Evolutionary conservation across 2,329 filamentous ascomycete genomes (phyloP).

Genomic region (Ophiosphaerella narmari): DNA sequence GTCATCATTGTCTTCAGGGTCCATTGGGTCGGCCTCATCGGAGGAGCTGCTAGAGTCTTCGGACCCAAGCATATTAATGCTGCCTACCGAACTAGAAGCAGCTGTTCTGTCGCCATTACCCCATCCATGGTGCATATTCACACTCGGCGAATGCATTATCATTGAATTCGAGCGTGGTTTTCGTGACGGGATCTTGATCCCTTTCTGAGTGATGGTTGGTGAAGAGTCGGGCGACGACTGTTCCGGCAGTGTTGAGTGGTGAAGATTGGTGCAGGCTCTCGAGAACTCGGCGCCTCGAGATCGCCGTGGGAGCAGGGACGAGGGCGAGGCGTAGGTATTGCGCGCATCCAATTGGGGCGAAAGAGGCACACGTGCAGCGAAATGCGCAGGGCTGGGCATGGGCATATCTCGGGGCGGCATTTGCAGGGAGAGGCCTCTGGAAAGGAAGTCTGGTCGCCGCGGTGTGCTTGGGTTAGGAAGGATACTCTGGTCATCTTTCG

Average conservation of each 20-base stretch:
- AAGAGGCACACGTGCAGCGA: conserved; percentile 67
- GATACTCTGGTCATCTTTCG: conserved; percentile 53
- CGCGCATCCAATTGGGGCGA: conserved; percentile 86
- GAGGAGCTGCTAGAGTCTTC: conserved; percentile 76
- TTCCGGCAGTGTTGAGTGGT: conserved; percentile 92
- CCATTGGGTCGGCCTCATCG: conserved; percentile 58
- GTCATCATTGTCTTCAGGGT: conserved; percentile 61
- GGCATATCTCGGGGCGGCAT: conserved; percentile 62
- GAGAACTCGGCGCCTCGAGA: conserved; percentile 93
- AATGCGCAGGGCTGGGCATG: conserved; percentile 54
- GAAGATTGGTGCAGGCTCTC: conserved; percentile 87
- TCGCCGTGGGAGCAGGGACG: conserved; percentile 83
- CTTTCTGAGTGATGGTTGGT: conserved; percentile 76
- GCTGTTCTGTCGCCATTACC: conserved; percentile 55
- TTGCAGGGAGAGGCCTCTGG: conserved; percentile 71
- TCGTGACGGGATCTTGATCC: conserved; percentile 62
- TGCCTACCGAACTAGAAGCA: conserved; percentile 77
- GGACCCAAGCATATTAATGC: conserved; percentile 76
- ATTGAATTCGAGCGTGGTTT: conserved; percentile 50
- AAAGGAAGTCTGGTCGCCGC: conserved; percentile 66
- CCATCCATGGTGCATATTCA: conserved; percentile 65
- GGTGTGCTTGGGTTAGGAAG: conserved; percentile 62
- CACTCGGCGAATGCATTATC: conserved; percentile 67
- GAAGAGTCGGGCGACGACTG: conserved; percentile 88
- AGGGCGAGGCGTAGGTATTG: conserved; percentile 78